Conservation (phyloP, 495 filamentous ascomycete genomes). For the Massariosphaeria phaeospora region DNA sequence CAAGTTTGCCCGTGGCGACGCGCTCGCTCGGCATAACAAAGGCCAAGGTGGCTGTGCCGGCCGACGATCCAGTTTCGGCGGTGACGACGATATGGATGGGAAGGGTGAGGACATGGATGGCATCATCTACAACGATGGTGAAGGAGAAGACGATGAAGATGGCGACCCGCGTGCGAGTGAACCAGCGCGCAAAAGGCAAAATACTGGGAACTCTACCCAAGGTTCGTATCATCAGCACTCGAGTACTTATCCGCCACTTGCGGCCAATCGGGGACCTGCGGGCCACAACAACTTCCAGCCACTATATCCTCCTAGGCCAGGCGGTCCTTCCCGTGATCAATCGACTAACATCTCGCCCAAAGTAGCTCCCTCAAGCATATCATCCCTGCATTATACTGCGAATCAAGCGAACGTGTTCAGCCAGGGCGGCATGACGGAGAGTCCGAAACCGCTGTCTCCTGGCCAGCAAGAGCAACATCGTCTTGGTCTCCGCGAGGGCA, state of each 20-base stretch:
- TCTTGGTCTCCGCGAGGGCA: constrained; percentile 49
- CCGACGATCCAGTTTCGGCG: constrained; percentile 74
- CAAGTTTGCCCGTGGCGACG: constrained; percentile 92
- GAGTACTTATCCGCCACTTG: constrained; percentile 75
- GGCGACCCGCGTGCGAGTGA: constrained; percentile 42
- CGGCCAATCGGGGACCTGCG: constrained; percentile 29
- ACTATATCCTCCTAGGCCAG: constrained; percentile 32
- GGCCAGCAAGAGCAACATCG: constrained; percentile 58
- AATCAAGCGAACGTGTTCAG: constrained; percentile 55
- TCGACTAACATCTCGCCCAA: constrained; percentile 30
- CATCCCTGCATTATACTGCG: constrained; percentile 30
- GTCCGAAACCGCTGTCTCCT: constrained; percentile 80
- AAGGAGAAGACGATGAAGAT: constrained; percentile 62
- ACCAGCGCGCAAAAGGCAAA: constrained; percentile 62
- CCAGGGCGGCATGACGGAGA: constrained; percentile 72
- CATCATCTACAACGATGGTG: constrained; percentile 56
- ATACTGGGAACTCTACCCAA: constrained; percentile 48
- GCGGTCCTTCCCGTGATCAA: constrained; percentile 16
- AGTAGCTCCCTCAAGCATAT: constrained; percentile 29
- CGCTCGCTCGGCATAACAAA: constrained; percentile 89
- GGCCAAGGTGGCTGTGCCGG: constrained; percentile 95
- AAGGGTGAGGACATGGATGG: constrained; percentile 76
- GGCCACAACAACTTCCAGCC: constrained; percentile 31
- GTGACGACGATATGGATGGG: constrained; percentile 68
- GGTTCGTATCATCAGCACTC: constrained; percentile 55